phyloP scores from a whole-genome alignment of 345 rosid species.

The Euphorbia peplus region DNA sequence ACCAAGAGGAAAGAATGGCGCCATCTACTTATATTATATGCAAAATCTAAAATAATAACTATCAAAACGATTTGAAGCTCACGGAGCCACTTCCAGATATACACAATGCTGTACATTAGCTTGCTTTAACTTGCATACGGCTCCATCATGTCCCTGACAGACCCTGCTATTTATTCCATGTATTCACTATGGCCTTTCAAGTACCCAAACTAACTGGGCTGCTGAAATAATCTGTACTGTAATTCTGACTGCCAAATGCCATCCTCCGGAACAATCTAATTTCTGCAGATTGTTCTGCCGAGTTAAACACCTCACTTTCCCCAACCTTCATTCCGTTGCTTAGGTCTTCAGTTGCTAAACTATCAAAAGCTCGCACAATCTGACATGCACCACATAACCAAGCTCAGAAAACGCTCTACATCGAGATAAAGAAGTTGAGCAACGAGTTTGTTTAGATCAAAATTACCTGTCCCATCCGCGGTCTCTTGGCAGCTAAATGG shows the following conservation, averaged over 20 bases:
- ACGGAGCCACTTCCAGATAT: conserved; percentile 13
- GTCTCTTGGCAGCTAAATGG: conserved; percentile 85
- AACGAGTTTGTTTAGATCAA: not conserved
- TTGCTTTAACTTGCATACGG: conserved; percentile 14
- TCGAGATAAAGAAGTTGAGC: not conserved
- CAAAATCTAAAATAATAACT: conserved; percentile 12
- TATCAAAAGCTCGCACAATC: conserved; percentile 84
- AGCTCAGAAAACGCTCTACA: conserved; percentile 6
- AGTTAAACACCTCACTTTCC: conserved; percentile 71
- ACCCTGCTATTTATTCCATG: conserved; percentile 14
- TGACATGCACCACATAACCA: conserved; percentile 35
- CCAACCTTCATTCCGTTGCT: conserved; percentile 89
- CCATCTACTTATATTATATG: not conserved
- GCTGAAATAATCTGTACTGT: conserved; percentile 66
- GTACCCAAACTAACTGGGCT: conserved; percentile 34
- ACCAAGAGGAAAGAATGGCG: conserved; percentile 32
- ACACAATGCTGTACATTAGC: not conserved
- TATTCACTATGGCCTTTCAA: conserved; percentile 34
- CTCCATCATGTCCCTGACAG: conserved; percentile 9
- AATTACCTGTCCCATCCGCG: conserved; percentile 88
- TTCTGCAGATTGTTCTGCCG: conserved; percentile 77
- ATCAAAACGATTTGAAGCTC: conserved; percentile 19
- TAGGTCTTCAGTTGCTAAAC: conserved; percentile 62
- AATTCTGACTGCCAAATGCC: conserved; percentile 86
- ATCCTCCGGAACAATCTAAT: conserved; percentile 80